Base-by-base conservation (phyloP, 1,284 basidiomycete genomes). In the Mycena sp. region DNA sequence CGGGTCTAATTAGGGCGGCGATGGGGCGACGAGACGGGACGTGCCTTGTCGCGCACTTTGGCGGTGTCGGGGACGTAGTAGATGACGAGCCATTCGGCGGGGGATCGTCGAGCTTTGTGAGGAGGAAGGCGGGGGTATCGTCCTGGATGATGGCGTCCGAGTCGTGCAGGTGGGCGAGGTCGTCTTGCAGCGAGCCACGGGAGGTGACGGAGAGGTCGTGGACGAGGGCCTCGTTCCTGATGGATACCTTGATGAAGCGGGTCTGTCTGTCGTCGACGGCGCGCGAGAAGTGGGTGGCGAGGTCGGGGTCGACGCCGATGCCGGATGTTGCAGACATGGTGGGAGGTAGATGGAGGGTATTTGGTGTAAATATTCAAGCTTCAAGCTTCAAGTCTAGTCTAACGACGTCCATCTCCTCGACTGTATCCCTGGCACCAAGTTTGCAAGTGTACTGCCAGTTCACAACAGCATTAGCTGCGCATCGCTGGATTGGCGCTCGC, bases 11-110 rank as follows among this genome's bases (percentile, higher is more conserved):
- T n/a, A n/a, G n/a, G n/a, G n/a, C n/a, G n/a, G n/a, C n/a, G n/a
- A n/a, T n/a, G n/a, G n/a, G n/a, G n/a, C n/a, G n/a, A n/a, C n/a
- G n/a, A n/a, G n/a, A n/a, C n/a, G n/a, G n/a, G n/a, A n/a, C n/a
- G n/a, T n/a, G n/a, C n/a, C 85, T 94, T 94, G 76, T 92, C 88
- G 73, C 90, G 82, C 58, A 93, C 84, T 76, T 84, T 88, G 29
- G 92, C 91, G 26, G 81, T 74, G 62, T 94, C 92, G 2, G 92
- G 92, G 10, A 94, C 90, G 70, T 92, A 94, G 71, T 80, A 87
- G 62, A 94, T 84, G 2, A 83, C 82, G 29, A 92, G 77, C 92
- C 92, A 94, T 64, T 88, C 85, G 0, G 82, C 72, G 0, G 83
- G 77, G 87, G 82, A 30, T 82, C 79, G 69, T 92, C 90, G 28